These are phyloP conservation scores for Eucalyptus regnans DNA, from an alignment of 345 rosid genomes.

Conservation along the genomic window DNA sequence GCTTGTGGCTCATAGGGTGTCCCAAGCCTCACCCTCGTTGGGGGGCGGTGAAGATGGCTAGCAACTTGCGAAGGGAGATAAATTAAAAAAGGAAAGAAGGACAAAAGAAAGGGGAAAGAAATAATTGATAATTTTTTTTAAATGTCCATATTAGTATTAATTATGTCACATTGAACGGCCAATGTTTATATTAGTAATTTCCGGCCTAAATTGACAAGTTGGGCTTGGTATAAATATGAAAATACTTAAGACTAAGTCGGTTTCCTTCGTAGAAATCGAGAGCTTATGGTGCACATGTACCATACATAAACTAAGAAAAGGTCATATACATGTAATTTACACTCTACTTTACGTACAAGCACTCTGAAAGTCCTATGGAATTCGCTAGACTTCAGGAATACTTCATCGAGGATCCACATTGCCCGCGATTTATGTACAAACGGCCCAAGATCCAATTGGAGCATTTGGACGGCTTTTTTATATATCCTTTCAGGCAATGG, in stretches of 20 bases:
- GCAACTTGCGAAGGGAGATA: neutral
- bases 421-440: neutral
- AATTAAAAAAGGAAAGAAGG: too few species aligned
- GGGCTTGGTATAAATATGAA: neutral
- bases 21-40: neutral
- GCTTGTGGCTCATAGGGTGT: neutral
- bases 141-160: neutral
- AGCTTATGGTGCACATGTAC: neutral
- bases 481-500: neutral
- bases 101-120: too few species aligned
- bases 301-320: neutral
- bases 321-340: neutral
- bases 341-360: neutral
- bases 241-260: neutral
- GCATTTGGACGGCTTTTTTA: neutral
- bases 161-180: neutral
- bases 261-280: neutral
- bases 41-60: neutral
- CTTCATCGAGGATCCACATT: neutral
- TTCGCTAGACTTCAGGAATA: neutral
- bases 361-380: neutral
- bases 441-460: neutral
- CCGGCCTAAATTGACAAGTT: accelerated
- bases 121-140: too few species aligned
- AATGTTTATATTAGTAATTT: too few species aligned